These are phyloP conservation scores for Camellia japonica DNA, from an alignment of 148 eudicot species.

Conservation along the genomic window DNA sequence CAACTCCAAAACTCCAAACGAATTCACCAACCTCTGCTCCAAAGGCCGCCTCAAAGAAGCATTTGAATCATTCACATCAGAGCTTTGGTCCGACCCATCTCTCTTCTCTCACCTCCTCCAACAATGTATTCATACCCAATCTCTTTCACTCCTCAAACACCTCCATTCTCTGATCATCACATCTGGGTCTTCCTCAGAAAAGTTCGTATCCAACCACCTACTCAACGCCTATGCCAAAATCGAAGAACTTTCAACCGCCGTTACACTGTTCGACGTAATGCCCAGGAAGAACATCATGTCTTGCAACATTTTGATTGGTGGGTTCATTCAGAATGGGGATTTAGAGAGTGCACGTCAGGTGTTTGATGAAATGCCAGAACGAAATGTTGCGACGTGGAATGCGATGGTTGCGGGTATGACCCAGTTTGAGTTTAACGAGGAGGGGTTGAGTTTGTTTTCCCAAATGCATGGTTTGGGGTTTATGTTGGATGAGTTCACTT, in stretches of 20 bases:
- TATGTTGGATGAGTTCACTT: conserved; percentile 57
- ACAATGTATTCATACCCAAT: conserved; percentile 43
- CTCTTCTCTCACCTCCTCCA: conserved; percentile 61
- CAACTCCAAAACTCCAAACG: conserved; percentile 7
- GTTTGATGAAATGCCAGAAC: conserved; percentile 66
- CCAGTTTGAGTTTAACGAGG: conserved; percentile 53
- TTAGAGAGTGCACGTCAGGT: conserved; percentile 48
- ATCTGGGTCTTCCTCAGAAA: conserved; percentile 53
- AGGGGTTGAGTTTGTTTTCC: conserved; percentile 54
- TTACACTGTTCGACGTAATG: conserved; percentile 48
- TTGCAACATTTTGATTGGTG: conserved; percentile 68
- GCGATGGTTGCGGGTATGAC: conserved; percentile 69
- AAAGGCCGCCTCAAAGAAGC: conserved; percentile 59
- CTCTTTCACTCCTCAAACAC: conserved; percentile 47
- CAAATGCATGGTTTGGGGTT: conserved; percentile 59
- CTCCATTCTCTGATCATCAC: conserved; percentile 60
- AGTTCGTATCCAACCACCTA: conserved; percentile 60
- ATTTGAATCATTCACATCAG: conserved; percentile 41
- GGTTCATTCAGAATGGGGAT: conserved; percentile 52
- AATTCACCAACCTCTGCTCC: conserved; percentile 45
- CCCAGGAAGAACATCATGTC: conserved; percentile 71
- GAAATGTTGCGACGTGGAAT: conserved; percentile 85
- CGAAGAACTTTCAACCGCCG: conserved; percentile 37
- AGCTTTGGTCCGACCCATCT: conserved; percentile 54
- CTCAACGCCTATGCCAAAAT: conserved; percentile 62